Evolutionary conservation across 805 yeast species (phyloP).

Genomic region (Candida gorgasii): DNA sequence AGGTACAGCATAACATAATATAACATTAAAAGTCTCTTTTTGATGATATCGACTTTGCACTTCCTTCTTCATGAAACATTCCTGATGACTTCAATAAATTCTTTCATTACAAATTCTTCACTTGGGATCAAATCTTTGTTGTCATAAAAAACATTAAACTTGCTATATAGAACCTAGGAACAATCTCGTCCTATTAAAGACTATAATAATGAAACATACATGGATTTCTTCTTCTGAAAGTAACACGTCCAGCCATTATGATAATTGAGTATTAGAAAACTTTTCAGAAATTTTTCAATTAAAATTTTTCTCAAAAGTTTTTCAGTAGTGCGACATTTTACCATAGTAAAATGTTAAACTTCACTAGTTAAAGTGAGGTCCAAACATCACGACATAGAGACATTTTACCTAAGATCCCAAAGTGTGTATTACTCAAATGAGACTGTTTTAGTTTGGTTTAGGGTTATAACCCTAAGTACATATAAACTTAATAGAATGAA

Average conservation of each 20-base stretch:
- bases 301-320: conserved; percentile 4
- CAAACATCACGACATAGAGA: not conserved
- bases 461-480: conserved; percentile 13
- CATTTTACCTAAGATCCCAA: too few relatives aligned
- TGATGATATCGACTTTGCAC: too few relatives aligned
- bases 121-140: not conserved
- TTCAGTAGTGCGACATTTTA: conserved; percentile 8
- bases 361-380: not conserved
- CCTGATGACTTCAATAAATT: not conserved
- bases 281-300: conserved; percentile 13
- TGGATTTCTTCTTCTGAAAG: conserved; percentile 99
- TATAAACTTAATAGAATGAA: too few relatives aligned
- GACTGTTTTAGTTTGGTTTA: not conserved
- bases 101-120: not conserved
- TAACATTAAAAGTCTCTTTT: too few relatives aligned
- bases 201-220: conserved; percentile 39
- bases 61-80: too few relatives aligned
- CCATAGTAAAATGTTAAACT: conserved; percentile 6
- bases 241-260: conserved; percentile 98
- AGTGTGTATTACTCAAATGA: not conserved
- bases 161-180: not conserved
- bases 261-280: conserved; percentile 18
- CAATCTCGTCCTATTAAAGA: not conserved
- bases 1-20: too few relatives aligned
- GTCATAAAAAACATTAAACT: not conserved